Conservation (phyloP, 2,329 filamentous ascomycete species). For the Calonectria pteridis region DNA sequence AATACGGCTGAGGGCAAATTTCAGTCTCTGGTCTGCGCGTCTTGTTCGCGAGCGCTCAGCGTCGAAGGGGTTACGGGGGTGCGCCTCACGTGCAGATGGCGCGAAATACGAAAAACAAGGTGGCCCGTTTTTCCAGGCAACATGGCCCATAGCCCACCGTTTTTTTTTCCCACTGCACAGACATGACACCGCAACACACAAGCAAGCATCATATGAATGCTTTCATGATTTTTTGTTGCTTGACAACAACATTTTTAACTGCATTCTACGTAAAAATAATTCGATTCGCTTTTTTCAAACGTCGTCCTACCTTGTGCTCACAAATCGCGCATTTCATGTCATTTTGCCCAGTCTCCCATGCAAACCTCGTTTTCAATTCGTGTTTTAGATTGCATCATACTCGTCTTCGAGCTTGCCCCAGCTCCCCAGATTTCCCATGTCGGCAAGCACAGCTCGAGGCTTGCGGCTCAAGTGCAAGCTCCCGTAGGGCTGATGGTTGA, state of each 20-base stretch:
- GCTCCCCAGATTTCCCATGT: conserved; percentile 41
- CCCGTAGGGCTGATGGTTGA: conserved; percentile 45
- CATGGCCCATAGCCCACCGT: conserved; percentile 35
- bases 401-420: conserved; percentile 26
- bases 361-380: conserved; percentile 34
- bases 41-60: conserved; percentile 33
- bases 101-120: conserved; percentile 38
- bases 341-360: not conserved
- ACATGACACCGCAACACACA: conserved; percentile 26
- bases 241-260: conserved; percentile 19
- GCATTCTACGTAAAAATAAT: conserved; percentile 9
- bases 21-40: conserved; percentile 38
- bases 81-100: conserved; percentile 41
- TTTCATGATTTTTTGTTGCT: conserved; percentile 27
- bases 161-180: conserved; percentile 15
- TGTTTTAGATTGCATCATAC: conserved; percentile 21
- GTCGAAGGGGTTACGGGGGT: conserved; percentile 35
- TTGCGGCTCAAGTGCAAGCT: conserved; percentile 45
- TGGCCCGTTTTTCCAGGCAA: conserved; percentile 40
- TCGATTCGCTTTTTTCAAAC: conserved; percentile 19
- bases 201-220: conserved; percentile 27
- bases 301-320: not conserved
- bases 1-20: conserved; percentile 26
- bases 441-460: conserved; percentile 44
- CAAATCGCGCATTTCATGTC: not conserved